These are phyloP conservation scores for Canariomyces notabilis DNA, from an alignment of 2,329 filamentous ascomycete genomes.

Conservation along the genomic window DNA sequence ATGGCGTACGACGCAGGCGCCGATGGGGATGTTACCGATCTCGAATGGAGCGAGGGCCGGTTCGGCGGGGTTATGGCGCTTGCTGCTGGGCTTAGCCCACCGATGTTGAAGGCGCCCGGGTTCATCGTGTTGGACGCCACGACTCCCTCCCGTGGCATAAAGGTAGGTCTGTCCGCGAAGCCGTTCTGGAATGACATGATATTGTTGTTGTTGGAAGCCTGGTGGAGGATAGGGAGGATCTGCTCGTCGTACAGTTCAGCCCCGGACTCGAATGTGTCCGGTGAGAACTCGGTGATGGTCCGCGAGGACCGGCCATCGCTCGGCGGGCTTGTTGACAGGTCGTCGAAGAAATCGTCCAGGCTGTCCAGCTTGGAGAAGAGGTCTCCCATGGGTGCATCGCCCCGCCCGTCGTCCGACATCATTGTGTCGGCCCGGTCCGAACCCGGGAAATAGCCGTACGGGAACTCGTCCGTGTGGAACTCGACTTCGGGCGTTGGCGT, in stretches of 20 bases:
- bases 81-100: neutral
- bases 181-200: slow-evolving; percentile 81
- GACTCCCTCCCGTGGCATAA: slow-evolving; percentile 46
- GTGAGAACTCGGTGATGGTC: slow-evolving; percentile 60
- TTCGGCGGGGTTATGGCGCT: slow-evolving; percentile 27
- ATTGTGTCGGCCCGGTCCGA: slow-evolving; percentile 79
- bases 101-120: slow-evolving; percentile 49
- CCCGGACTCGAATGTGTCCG: slow-evolving; percentile 64
- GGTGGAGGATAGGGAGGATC: slow-evolving; percentile 82
- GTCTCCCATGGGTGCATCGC: slow-evolving; percentile 72
- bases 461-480: slow-evolving; percentile 86
- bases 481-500: slow-evolving; percentile 80
- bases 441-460: slow-evolving; percentile 70
- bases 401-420: slow-evolving; percentile 77
- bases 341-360: slow-evolving; percentile 77
- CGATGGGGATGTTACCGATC: slow-evolving; percentile 80
- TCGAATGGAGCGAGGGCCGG: slow-evolving; percentile 68
- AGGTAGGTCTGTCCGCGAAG: slow-evolving; percentile 67
- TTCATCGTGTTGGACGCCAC: slow-evolving; percentile 55
- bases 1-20: slow-evolving; percentile 51
- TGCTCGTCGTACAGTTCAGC: slow-evolving; percentile 90
- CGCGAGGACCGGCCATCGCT: slow-evolving; percentile 58
- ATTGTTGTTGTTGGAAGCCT: slow-evolving; percentile 74
- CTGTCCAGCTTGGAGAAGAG: slow-evolving; percentile 76
- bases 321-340: slow-evolving; percentile 55